Conservation (phyloP, 257 asterid species). For the Nicotiana knightiana region DNA sequence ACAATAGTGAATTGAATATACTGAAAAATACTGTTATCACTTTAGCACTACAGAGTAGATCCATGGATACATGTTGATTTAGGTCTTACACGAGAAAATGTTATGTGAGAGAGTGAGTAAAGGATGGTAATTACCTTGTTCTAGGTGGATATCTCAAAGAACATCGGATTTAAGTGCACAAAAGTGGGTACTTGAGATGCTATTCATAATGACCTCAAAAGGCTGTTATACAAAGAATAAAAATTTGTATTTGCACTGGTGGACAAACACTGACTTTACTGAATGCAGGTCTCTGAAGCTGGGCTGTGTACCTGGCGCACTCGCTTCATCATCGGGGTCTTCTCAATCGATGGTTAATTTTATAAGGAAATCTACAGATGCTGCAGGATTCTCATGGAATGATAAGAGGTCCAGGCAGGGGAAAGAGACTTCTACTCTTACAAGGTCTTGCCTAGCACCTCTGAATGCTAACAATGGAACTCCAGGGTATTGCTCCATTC, state of each 20-base stretch:
- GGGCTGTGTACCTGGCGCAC: conserved; percentile 54
- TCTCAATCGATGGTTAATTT: conserved; percentile 39
- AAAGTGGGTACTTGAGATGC: background rate
- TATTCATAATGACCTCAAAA: background rate
- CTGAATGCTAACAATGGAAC: conserved; percentile 60
- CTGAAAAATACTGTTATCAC: background rate
- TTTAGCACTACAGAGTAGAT: background rate
- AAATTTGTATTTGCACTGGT: background rate
- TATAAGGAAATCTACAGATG: conserved; percentile 52
- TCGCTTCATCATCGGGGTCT: conserved; percentile 33
- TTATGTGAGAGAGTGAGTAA: background rate
- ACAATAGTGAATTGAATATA: background rate
- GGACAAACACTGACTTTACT: background rate
- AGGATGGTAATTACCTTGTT: background rate
- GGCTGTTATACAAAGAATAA: background rate
- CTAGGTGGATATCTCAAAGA: background rate
- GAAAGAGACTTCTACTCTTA: conserved; percentile 52
- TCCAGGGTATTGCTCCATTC: conserved; percentile 50
- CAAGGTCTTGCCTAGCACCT: conserved; percentile 72
- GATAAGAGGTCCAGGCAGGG: conserved; percentile 71
- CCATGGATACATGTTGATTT: background rate
- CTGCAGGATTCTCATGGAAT: conserved; percentile 59
- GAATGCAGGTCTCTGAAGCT: conserved; percentile 68
- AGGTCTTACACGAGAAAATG: background rate
- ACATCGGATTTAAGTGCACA: background rate